Evolutionary conservation across 2,329 filamentous ascomycete genomes (phyloP), one percentile per base, ranked within the genome.

Genomic region (Penicillium sp.): DNA sequence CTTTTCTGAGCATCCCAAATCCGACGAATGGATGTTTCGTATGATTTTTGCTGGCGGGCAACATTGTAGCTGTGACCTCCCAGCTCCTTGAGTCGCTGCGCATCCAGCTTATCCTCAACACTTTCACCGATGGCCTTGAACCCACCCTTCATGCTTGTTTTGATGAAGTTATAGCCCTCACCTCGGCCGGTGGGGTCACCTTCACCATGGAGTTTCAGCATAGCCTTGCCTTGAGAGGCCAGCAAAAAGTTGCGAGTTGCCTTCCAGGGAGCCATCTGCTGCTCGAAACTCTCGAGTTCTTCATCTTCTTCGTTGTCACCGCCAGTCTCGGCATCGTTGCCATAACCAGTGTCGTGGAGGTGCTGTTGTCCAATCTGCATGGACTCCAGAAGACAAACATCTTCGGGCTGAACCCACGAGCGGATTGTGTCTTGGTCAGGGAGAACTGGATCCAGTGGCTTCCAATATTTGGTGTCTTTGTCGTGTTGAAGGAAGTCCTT

Each of bases 41-140:
- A 99, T 65, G 91, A 89, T 59, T 86, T 87, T 68, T 97, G 91
- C 72, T 99, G 94, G 62, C 90, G 87, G 68, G 93, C 94, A 57
- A 99, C 94, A 61, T 99, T 99, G 78, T 99, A 99, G 64, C 90
- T 92, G 74, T 99, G 94, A 0, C 94, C 94, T 52, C 91, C 91
- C 60, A 82, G 78, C 54, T 86, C 83, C 60, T 85, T 86, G 55
- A 80, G 74, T 59, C 79, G 77, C 66, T 94, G 93, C 16, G 89
- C 89, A 68, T 92, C 90, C 60, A 94, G 85, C 70, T 92, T 90
- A 58, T 92, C 89, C 66, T 91, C 89, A 58, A 92, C 90, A 67
- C 90, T 92, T 71, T 96, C 91, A 21, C 91, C 91, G 27, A 95
- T 84, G 21, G 91, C 88, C 68, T 92, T 90, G 73, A 97, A 99